Base-by-base conservation (phyloP, 169 alveolate genomes). In the Eimeria maxima region DNA sequence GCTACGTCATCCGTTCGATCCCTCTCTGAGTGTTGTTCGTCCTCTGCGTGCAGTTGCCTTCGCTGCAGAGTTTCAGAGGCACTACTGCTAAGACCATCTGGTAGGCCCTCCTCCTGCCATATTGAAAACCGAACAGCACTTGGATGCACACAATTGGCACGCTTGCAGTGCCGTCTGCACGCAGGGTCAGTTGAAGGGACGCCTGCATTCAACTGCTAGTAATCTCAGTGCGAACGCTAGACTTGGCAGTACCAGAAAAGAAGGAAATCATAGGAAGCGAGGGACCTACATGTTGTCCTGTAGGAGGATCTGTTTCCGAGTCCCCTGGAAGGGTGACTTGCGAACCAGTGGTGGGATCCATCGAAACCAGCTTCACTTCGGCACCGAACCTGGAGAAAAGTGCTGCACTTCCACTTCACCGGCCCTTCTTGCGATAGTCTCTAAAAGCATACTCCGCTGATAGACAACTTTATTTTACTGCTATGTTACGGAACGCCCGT, bases 231-330 rank as follows among this genome's bases (percentile, higher is more conserved):
- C 10, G 0, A 24, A 47, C 44, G 87, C 87, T 76, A 76, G 88
- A 47, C 22, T 42, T 4, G 4, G 88, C 63, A 24, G 88, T 45
- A 78, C 44, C 88, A 45, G 24, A 0, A 0, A 78, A 78, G 29
- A 13, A 47, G 38, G 20, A 47, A 24, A 7, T 13, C 60, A 24
- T 24, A 42, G 45, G 7, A 8, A n/a, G 88, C 6, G 1, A 24
- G n/a, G 24, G n/a, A 47, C 88, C 45, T 78, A 78, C 88, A 47
- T 38, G 38, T 5, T 7, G 88, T 7, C 47, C 88, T 27, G 88
- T 78, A 78, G 67, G 27, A 44, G 60, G 67, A 24, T 78, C 88
- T 78, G 65, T 47, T n/a, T 47, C 88, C 2, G 88, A 78, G 69
- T n/a, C 65, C 65, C 65, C 65, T 11, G 67, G 38, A 45, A 24